A percentile compares a stretch with the other conserved stretches of the same genome.
phyloP scores from a whole-genome alignment of 2,329 filamentous ascomycete genomes.

The Aureobasidium mangrovei region DNA sequence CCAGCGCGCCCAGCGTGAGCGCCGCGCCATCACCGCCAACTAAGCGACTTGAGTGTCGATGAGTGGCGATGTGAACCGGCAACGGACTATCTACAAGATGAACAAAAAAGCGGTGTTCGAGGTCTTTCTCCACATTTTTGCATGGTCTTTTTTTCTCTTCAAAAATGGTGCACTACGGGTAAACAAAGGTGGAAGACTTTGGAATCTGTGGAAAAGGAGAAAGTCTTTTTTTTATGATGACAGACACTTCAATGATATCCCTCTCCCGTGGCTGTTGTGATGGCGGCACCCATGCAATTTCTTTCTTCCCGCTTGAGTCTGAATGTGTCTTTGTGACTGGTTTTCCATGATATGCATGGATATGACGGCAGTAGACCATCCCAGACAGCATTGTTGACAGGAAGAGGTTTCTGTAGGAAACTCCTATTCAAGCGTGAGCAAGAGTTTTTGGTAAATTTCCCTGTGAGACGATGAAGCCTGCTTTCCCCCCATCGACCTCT shows the following conservation, averaged over 20 bases:
- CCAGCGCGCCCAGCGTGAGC: conserved; percentile 69
- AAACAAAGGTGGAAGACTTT: neutral
- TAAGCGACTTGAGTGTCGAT: conserved; percentile 17
- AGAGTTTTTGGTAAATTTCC: no score
- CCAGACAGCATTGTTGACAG: no score
- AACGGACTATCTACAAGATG: conserved; percentile 8
- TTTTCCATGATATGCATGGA: no score
- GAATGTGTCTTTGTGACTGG: no score
- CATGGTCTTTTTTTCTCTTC: neutral
- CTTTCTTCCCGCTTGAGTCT: neutral
- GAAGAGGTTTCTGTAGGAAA: no score
- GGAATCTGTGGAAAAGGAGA: neutral
- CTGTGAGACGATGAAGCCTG: no score
- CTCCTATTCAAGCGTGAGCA: no score
- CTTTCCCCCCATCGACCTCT: no score
- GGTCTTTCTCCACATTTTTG: neutral
- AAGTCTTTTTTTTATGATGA: neutral
- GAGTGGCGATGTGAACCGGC: neutral
- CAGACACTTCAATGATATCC: conserved; percentile 3
- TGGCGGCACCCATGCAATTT: conserved; percentile 6
- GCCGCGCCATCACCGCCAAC: conserved; percentile 49
- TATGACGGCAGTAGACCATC: no score
- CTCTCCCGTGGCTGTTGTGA: conserved; percentile 2
- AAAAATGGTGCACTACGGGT: neutral
- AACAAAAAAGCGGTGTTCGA: conserved; percentile 8